Evolutionary conservation across 352 stramenopile genomes (phyloP).

Genomic region (Thraustochytrium striatum): DNA sequence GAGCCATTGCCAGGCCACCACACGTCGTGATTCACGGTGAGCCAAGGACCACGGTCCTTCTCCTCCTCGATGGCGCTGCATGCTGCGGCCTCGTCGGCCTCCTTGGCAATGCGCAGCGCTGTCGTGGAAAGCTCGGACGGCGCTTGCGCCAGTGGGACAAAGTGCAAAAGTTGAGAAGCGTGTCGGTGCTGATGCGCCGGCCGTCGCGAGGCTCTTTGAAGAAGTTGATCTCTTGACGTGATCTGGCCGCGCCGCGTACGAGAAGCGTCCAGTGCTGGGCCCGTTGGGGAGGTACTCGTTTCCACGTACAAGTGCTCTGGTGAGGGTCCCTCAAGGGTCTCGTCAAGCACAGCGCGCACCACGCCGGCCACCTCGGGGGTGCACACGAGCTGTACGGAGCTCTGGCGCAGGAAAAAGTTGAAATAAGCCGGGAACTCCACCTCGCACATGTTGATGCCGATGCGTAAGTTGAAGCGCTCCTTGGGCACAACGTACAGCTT

Average conservation of each 20-base stretch:
- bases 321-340: constrained; percentile 69
- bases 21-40: neutral
- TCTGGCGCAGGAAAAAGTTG: constrained; percentile 87
- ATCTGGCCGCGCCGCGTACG: constrained; percentile 14
- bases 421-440: constrained; percentile 96
- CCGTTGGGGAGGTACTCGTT: constrained; percentile 10
- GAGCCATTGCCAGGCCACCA: neutral
- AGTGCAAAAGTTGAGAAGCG: neutral
- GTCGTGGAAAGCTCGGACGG: neutral
- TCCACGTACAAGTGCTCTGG: constrained; percentile 61
- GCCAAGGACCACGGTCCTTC: neutral
- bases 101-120: neutral
- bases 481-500: constrained; percentile 88
- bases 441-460: constrained; percentile 90
- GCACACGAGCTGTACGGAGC: constrained; percentile 69
- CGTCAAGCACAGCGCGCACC: constrained; percentile 71
- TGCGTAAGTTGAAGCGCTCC: constrained; percentile 85
- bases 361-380: constrained; percentile 60
- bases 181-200: constrained; percentile 1
- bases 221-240: constrained; percentile 40
- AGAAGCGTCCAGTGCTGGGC: neutral
- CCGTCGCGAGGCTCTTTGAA: constrained; percentile 42
- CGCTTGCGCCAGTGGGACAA: neutral
- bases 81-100: neutral
- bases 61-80: neutral